Evolutionary conservation across 83 land plant species (phyloP), one percentile per base, ranked within the genome.

Genomic region (Picea mariana): DNA sequence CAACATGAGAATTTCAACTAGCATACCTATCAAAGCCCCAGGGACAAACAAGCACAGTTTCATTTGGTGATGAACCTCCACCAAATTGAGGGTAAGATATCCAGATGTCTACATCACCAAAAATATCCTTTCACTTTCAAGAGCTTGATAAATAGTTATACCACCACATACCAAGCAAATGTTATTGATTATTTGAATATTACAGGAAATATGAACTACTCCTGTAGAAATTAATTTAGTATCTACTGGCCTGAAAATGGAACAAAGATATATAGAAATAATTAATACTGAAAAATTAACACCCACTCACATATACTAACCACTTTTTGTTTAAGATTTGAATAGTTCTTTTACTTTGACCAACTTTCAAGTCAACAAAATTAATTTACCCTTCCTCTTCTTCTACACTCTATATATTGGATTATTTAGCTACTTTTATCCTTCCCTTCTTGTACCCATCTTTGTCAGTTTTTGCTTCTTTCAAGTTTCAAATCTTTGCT

Each of bases 21-120:
- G 67, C 84, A 73, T 82, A 97, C 99, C 99, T 97, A 80, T 97
- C 98, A 67, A 89, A 93, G 24, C 98, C 95, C 27, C 95, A 90
- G 55, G 94, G 85, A 82, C 99, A 96, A 21, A 89, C 77, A 67
- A 98, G 89, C 65, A 92, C 86, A 15, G 99, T 98, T 8, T 95
- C 97, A 82, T 98, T 99, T 59, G 99, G 99, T 75, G 87, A 86
- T 20, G 86, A 85, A 63, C 99, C 99, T 52, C 93, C 95, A 80
- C 99, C 99, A 73, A 98, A 85, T 99, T 98, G 91, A 79, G 67
- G 21, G 81, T 87, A 72, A 75, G 21, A 67, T 68, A 61, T 49
- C 63, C 81, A 83, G 75, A 58, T 66, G 62, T 34, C 44, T 26
- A 84, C 34, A 69, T 24, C 47, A 73, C 58, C 9, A 15, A 77